phyloP scores from a whole-genome alignment of 2,329 filamentous ascomycete genomes.

The Sporothrix luriei region DNA sequence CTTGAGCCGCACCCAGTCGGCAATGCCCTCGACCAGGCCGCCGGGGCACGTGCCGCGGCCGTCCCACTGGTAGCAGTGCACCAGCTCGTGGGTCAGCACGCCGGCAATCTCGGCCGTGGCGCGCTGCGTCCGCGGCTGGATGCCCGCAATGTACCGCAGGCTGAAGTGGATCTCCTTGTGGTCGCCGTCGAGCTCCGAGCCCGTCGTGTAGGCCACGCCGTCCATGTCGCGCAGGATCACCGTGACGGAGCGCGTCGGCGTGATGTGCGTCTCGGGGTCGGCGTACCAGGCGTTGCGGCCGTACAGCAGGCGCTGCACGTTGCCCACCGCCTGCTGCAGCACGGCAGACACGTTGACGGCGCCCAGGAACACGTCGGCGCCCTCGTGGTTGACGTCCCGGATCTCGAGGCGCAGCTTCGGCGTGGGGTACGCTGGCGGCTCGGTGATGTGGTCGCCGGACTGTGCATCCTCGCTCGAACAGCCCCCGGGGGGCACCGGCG shows the following conservation, averaged over 20 bases:
- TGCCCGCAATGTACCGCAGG: conserved; percentile 67
- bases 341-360: conserved; percentile 64
- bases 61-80: conserved; percentile 91
- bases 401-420: conserved; percentile 64
- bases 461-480: neutral
- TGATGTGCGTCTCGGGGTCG: conserved; percentile 48
- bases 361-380: conserved; percentile 67
- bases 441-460: conserved; percentile 6
- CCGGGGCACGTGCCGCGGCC: conserved; percentile 63
- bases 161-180: conserved; percentile 95
- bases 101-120: conserved; percentile 69
- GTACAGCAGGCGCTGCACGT: conserved; percentile 76
- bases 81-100: conserved; percentile 87
- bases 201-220: conserved; percentile 88
- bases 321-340: conserved; percentile 63
- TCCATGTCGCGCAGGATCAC: conserved; percentile 76
- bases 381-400: conserved; percentile 61
- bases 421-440: conserved; percentile 44
- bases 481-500: neutral
- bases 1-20: conserved; percentile 85
- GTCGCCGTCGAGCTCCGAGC: conserved; percentile 74
- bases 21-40: conserved; percentile 86
- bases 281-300: conserved; percentile 47
- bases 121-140: conserved; percentile 47
- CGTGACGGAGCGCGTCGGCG: conserved; percentile 81